These are phyloP conservation scores for Centella asiatica DNA, from an alignment of 129 eudicot genomes.

Conservation along the genomic window DNA sequence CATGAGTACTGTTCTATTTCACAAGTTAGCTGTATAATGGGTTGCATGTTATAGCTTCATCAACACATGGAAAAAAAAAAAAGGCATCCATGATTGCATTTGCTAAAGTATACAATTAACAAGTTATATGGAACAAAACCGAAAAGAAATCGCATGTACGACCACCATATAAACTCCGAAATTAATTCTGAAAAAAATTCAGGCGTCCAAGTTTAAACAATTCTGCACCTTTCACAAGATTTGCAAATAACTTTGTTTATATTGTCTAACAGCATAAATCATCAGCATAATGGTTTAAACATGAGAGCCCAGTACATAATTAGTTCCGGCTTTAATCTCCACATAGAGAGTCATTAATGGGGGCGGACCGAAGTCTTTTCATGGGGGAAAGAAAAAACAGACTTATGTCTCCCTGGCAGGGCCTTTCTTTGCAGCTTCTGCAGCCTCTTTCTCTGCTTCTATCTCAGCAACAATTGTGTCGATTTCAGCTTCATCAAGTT, in stretches of 20 bases:
- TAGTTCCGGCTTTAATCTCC: background rate
- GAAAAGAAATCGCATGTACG: too few species aligned
- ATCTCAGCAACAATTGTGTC: constrained; percentile 92
- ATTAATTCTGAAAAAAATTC: too few species aligned
- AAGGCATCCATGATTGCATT: too few species aligned
- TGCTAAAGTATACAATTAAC: too few species aligned
- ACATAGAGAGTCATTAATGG: background rate
- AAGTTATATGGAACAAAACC: too few species aligned
- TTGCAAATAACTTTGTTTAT: background rate
- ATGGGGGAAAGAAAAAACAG: background rate
- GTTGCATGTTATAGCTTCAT: too few species aligned
- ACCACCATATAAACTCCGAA: too few species aligned
- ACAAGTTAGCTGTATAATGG: too few species aligned
- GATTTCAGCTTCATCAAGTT: constrained; percentile 93
- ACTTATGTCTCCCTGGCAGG: constrained; percentile 65
- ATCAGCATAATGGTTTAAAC: background rate
- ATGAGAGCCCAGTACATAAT: background rate
- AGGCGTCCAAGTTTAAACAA: too few species aligned
- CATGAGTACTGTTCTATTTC: too few species aligned
- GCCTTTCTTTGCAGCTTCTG: constrained; percentile 94
- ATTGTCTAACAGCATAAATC: background rate
- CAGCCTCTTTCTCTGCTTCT: constrained; percentile 97
- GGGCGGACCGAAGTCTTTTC: background rate
- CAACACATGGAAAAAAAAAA: too few species aligned
- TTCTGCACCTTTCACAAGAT: background rate